Conservation (phyloP, 2,329 filamentous ascomycete genomes). For the Pseudogymnoascus sp. region DNA sequence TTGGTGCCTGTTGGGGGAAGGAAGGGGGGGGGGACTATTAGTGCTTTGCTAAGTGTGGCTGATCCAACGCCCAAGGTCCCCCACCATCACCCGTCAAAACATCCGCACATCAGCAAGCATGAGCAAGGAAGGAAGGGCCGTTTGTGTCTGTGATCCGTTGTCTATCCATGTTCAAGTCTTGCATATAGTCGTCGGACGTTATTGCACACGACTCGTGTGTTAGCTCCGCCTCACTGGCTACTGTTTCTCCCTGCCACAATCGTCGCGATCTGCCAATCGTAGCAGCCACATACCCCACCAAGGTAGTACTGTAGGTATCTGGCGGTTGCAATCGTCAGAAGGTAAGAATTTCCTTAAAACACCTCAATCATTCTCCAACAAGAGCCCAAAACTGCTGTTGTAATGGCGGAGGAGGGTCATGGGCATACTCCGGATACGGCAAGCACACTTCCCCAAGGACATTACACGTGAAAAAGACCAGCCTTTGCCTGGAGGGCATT, state of each 20-base stretch:
- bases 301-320: background rate
- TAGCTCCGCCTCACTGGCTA: background rate
- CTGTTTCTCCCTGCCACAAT: background rate
- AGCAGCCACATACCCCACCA: conserved; percentile 6
- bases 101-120: background rate
- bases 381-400: background rate
- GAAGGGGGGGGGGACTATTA: background rate
- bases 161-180: background rate
- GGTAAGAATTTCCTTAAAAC: background rate
- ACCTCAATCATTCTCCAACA: background rate
- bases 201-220: background rate
- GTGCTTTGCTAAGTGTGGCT: conserved; percentile 6
- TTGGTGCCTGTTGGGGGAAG: conserved; percentile 6
- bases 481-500: background rate
- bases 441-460: background rate
- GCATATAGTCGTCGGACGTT: background rate
- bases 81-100: background rate
- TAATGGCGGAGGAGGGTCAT: background rate
- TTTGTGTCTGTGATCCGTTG: background rate
- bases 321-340: background rate
- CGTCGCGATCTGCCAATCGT: background rate
- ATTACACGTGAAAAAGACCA: background rate
- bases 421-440: background rate
- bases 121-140: background rate
- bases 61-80: background rate